A percentile compares a stretch with the other conserved stretches of the same genome.
phyloP scores from a whole-genome alignment of 805 yeast genomes.

The Hanseniaspora nectarophila region DNA sequence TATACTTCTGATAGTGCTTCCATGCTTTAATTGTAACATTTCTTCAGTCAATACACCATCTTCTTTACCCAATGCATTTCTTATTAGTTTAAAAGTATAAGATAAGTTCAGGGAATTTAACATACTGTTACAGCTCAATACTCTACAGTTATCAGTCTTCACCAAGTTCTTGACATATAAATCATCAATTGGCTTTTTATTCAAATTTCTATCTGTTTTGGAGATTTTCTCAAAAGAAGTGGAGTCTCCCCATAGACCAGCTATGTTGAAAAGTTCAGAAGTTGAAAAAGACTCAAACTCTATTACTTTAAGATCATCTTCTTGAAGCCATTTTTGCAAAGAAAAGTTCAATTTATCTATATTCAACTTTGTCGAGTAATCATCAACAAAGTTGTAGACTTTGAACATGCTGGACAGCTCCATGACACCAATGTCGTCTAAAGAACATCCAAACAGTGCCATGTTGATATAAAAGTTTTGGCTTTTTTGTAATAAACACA shows the following conservation, averaged over 20 bases:
- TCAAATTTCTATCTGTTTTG: not conserved
- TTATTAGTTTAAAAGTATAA: constrained; percentile 7
- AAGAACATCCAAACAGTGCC: constrained; percentile 12
- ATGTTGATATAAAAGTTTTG: constrained; percentile 3
- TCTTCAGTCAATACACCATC: constrained; percentile 11
- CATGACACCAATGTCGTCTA: constrained; percentile 13
- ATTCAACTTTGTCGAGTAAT: not conserved
- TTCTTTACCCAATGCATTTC: not conserved
- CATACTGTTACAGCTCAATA: not conserved
- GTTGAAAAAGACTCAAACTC: constrained; percentile 10
- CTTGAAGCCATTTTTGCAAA: not conserved
- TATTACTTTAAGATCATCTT: constrained; percentile 4
- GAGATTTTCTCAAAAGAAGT: not conserved
- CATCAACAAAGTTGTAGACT: constrained; percentile 6
- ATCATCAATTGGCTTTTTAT: constrained; percentile 12
- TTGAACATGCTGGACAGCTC: not conserved
- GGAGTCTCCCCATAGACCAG: constrained; percentile 12
- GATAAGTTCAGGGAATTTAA: not conserved
- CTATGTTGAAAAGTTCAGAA: constrained; percentile 7
- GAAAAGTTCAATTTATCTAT: not conserved
- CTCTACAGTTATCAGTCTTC: constrained; percentile 8
- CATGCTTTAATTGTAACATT: constrained; percentile 5
- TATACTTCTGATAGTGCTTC: not conserved
- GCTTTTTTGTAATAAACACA: not conserved
- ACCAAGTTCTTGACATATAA: constrained; percentile 10